Percentiles rank a stretch among this genome's conserved stretches.
Conservation (phyloP, 345 rosid species). For the Gossypioides kirkii region DNA sequence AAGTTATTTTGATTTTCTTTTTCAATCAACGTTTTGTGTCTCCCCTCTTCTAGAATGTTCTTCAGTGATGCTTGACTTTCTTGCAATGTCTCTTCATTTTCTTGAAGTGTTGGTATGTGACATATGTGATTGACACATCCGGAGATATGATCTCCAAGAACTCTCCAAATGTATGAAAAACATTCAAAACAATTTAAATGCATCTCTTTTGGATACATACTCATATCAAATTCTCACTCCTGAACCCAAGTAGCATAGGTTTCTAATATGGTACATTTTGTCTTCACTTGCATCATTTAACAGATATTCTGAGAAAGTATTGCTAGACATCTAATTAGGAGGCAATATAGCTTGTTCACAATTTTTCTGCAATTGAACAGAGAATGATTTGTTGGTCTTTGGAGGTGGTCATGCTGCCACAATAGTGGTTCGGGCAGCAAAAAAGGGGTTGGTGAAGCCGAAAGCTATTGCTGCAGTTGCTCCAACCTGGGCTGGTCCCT, state of each 20-base stretch:
- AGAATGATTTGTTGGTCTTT: slow-evolving; percentile 52
- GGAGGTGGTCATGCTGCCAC: slow-evolving; percentile 96
- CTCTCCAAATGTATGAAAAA: no score
- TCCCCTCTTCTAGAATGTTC: no score
- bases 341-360: slow-evolving; percentile 17
- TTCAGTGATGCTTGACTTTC: no score
- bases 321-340: not conserved
- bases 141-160: no score
- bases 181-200: no score
- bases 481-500: slow-evolving; percentile 94
- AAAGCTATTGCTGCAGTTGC: slow-evolving; percentile 84
- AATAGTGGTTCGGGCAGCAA: slow-evolving; percentile 57
- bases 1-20: not conserved
- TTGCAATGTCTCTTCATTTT: no score
- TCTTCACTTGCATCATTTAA: not conserved
- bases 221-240: no score
- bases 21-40: not conserved
- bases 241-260: no score
- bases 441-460: slow-evolving; percentile 72
- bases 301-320: not conserved
- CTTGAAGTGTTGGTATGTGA: no score
- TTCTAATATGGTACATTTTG: not conserved
- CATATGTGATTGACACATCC: no score
- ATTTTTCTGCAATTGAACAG: slow-evolving; percentile 25
- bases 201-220: no score